These are phyloP conservation scores for Meyerozyma elateridarum DNA, from an alignment of 1,139 yeast genomes.

Conservation along the genomic window DNA sequence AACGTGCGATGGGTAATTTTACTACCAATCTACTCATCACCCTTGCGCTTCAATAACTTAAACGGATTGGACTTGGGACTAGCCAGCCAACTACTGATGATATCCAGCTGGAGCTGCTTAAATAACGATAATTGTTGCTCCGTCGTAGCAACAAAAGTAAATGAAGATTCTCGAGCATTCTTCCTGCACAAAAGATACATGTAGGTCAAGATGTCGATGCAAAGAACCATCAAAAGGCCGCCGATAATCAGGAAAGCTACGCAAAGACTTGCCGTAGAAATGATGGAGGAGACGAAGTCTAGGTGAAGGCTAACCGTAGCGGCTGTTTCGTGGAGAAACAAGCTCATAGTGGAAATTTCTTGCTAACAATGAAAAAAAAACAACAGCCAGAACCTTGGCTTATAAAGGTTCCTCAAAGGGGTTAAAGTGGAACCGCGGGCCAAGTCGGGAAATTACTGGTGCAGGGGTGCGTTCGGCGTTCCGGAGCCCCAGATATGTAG, in stretches of 20 bases:
- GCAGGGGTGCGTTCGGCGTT: slow-evolving; percentile 5
- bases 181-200: slow-evolving; percentile 1
- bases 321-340: background rate
- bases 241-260: background rate
- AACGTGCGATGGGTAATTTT: no score
- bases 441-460: background rate
- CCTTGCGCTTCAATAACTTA: slow-evolving; percentile 3
- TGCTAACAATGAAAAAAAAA: no score
- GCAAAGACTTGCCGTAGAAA: background rate
- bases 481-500: no score
- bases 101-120: background rate
- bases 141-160: slow-evolving; percentile 3
- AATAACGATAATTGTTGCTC: background rate
- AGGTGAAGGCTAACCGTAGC: background rate
- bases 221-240: background rate
- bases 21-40: slow-evolving; percentile 1
- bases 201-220: slow-evolving; percentile 3
- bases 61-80: background rate
- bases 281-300: no score
- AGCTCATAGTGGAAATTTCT: no score
- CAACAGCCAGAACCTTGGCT: no score
- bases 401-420: no score
- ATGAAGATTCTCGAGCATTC: background rate
- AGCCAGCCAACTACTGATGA: background rate
- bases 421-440: no score